phyloP scores from a whole-genome alignment of 176 grass and related monocot species.

The Carex pumila region DNA sequence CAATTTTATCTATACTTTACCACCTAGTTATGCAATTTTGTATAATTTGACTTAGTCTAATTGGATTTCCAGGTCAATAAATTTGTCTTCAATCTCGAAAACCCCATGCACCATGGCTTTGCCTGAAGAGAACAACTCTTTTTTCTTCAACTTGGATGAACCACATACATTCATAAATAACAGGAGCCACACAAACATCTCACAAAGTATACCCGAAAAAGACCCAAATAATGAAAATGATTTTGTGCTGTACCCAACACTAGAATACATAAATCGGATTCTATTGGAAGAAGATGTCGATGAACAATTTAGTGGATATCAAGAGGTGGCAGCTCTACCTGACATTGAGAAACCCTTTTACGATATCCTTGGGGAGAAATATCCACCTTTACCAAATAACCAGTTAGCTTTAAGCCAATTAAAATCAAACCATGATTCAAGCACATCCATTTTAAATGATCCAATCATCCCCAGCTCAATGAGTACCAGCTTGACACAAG shows the following conservation, averaged over 20 bases:
- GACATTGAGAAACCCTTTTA: constrained; percentile 30
- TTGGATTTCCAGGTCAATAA: not conserved
- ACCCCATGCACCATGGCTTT: not conserved
- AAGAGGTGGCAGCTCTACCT: constrained; percentile 17
- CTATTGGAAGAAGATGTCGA: constrained; percentile 38
- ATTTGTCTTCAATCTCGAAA: not conserved
- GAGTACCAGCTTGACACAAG: not conserved
- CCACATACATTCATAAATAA: not conserved
- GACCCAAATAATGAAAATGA: not conserved
- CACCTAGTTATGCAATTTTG: not conserved
- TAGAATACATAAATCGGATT: constrained; percentile 31
- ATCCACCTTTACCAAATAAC: not conserved
- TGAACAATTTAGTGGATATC: constrained; percentile 9
- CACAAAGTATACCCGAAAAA: not conserved
- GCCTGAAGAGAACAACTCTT: not conserved
- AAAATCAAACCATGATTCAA: not conserved
- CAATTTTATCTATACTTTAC: not conserved
- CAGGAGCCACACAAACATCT: not conserved
- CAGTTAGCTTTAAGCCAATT: not conserved
- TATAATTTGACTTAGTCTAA: not conserved
- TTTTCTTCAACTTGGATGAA: not conserved
- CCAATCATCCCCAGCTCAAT: not conserved
- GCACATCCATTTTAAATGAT: not conserved
- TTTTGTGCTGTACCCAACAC: not conserved
- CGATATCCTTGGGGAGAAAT: constrained; percentile 29